Base-by-base conservation (phyloP, 768 basidiomycete genomes). In the Chiua virens region DNA sequence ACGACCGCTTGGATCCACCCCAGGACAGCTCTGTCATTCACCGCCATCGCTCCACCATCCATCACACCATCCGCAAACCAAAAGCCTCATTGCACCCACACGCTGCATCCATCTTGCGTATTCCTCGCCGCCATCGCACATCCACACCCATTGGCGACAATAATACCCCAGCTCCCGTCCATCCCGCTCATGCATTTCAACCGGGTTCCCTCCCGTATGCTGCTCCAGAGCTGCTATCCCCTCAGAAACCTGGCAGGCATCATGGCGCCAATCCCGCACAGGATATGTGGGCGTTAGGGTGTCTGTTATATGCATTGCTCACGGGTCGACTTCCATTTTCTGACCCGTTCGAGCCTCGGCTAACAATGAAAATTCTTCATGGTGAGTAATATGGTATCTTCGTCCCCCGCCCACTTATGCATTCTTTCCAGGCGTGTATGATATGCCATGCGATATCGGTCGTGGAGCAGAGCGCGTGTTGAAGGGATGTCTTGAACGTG, bases 271-370 rank as follows among this genome's bases (percentile, higher is more conserved):
- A 82, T 58, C 87, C 93, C 3, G 83, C 89, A 0, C 91, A 94
- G 63, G 97, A 99, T 57, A 85, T 98, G 25, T 99, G 97, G 97
- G 94, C 97, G 0, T 73, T 98, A 3, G 97, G 97, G 0, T 85
- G 94, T 48, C 79, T 97, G 55, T 82, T 99, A 2, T 91, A 93
- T 64, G 84, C 87, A 8, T 75, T 99, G 2, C 77, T 98, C 18
- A 85, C 85, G 0, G 93, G 93, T 3, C 74, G 76, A n/a, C 74
- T 98, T 8, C 97, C 97, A 0, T 98, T 98, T 66, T 72, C 65
- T 30, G 96, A 99, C 68, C 73, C 87, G 0, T 99, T 90, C 61
- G 96, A 99, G 68, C 94, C 93, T 1, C 75, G 96, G 30, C 69
- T 98, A 50, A 87, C 92, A 45, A 86, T 92, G 81, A 95, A 95